Base-by-base conservation (phyloP, 495 filamentous ascomycete genomes). In the Penicillium paxilli region DNA sequence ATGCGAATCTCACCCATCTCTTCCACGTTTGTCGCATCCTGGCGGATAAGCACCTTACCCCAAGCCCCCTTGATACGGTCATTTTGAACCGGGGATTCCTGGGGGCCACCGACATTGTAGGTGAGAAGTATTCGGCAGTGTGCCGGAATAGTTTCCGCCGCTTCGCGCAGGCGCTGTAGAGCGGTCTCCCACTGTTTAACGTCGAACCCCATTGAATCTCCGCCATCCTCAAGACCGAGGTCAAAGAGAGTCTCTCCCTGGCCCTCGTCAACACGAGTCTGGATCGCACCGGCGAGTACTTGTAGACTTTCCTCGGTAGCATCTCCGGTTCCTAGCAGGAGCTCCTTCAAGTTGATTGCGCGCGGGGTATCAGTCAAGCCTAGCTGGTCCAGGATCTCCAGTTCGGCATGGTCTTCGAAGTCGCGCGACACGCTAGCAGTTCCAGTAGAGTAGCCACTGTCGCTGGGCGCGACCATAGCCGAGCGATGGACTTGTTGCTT, bases 1-100 rank as follows among this genome's bases (percentile, higher is more conserved):
- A 98, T 93, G 56, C 94, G 77, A n/a, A 93, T 92, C 79, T 98
- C 94, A 47, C 95, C 94, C 44, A 94, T 85, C 59, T 93, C 87
- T 64, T 97, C 93, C 1, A 90, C 79, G 17, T 81, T 87, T 12
- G 80, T 75, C 20, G 91, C 90, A 20, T 80, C 67, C 65, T 86
- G 85, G 46, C 94, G 84, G 48, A 98, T 83, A 62, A 98, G 78
- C 47, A 97, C 66, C 65, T 95, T 97, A 2, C 92, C 91, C 62
- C 82, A 87, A 37, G 83, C 83, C 14, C 84, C 86, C 55, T 82
- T 85, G 23, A 89, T 80, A 55, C 90, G 91, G 47, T 81, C 82
- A 38, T 73, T 78, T 17, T 63, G 73, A 5, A 75, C 74, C 20
- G 83, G 78, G 0, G 85, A 87, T 56, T 93, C 91, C 49, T 84